phyloP scores from a whole-genome alignment of 208 protist species.

The Trypanosoma platydactyli region DNA sequence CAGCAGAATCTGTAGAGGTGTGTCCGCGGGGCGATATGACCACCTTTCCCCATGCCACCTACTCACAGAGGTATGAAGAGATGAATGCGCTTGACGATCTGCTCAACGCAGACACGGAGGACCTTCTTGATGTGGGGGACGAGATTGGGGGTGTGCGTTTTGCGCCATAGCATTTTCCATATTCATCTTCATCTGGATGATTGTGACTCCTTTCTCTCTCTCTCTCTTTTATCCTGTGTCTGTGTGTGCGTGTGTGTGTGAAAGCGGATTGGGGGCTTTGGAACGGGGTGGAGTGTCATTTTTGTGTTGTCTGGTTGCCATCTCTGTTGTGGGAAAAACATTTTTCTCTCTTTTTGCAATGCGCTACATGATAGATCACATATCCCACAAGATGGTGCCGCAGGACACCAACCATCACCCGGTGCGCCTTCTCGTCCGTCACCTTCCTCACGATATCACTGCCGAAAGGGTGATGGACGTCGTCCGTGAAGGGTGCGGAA shows the following conservation, averaged over 20 bases:
- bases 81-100: slow-evolving; percentile 39
- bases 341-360: slow-evolving; percentile 7
- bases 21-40: background rate
- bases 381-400: slow-evolving; percentile 1
- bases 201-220: background rate
- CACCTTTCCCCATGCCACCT: background rate
- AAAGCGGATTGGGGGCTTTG: background rate
- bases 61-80: slow-evolving; percentile 35
- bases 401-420: background rate
- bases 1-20: background rate
- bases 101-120: slow-evolving; percentile 30
- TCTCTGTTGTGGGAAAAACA: background rate
- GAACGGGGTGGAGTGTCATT: background rate
- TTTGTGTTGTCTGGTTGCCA: background rate
- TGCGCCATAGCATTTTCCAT: slow-evolving; percentile 5
- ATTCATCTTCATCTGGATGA: background rate
- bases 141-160: slow-evolving; percentile 64
- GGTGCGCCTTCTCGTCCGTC: slow-evolving; percentile 17
- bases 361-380: background rate
- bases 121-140: slow-evolving; percentile 58
- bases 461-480: background rate
- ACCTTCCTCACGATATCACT: slow-evolving; percentile 21
- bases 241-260: slow-evolving; percentile 7
- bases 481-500: background rate
- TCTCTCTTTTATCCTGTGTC: background rate